A percentile compares a stretch with the other conserved stretches of the same genome.
Conservation (phyloP, 768 basidiomycete species). For the Podaxis sp. region DNA sequence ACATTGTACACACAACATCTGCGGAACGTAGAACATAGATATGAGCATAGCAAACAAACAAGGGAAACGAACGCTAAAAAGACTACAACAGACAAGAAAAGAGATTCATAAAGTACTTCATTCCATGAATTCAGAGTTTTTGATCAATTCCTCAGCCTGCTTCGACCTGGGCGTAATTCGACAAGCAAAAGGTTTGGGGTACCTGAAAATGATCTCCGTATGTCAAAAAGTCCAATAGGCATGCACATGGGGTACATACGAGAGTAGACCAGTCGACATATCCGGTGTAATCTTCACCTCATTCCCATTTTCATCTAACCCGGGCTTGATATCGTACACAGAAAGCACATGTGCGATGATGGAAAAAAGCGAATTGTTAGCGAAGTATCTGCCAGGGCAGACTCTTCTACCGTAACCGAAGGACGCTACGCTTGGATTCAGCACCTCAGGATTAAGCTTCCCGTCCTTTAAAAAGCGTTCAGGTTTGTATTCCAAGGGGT, state of each 20-base stretch:
- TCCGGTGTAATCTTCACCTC: constrained; percentile 19
- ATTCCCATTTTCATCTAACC: constrained; percentile 22
- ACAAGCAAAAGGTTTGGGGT: background rate
- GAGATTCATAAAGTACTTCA: too few species aligned
- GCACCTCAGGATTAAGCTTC: constrained; percentile 22
- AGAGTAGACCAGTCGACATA: constrained; percentile 21
- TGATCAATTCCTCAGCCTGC: background rate
- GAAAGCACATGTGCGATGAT: constrained; percentile 23
- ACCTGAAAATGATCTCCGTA: background rate
- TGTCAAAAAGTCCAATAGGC: background rate
- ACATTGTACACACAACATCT: too few species aligned
- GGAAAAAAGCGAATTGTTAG: constrained; percentile 22
- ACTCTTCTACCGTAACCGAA: constrained; percentile 33
- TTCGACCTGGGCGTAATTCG: background rate
- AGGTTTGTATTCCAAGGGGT: constrained; percentile 27
- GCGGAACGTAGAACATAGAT: too few species aligned
- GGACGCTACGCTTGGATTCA: constrained; percentile 25
- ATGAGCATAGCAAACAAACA: too few species aligned
- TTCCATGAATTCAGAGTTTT: background rate
- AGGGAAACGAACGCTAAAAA: too few species aligned
- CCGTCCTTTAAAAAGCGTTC: constrained; percentile 29
- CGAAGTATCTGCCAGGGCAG: constrained; percentile 26
- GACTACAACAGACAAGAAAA: too few species aligned
- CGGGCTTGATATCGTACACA: constrained; percentile 25
- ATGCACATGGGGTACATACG: constrained; percentile 17